phyloP scores from a whole-genome alignment of 306 rosid species.

The Prosopis cineraria region DNA sequence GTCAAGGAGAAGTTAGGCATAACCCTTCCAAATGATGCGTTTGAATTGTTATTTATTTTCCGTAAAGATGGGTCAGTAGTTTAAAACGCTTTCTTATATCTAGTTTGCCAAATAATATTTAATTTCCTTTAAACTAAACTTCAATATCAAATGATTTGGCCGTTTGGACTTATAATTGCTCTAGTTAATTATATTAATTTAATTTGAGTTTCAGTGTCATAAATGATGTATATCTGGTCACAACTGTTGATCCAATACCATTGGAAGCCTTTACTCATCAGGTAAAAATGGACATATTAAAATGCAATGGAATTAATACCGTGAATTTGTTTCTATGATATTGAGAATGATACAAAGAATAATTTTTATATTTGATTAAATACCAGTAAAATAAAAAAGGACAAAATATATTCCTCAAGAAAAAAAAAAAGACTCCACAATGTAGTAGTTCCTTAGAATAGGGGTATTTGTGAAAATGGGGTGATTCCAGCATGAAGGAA shows the following conservation, averaged over 20 bases:
- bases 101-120: background rate
- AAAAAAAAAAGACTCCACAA: too few relatives aligned
- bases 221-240: conserved; percentile 82
- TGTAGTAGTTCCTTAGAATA: too few relatives aligned
- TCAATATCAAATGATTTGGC: background rate
- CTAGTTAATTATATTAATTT: conserved; percentile 17
- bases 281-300: too few relatives aligned
- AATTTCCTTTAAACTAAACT: background rate
- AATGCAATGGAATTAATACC: too few relatives aligned
- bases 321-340: too few relatives aligned
- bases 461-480: too few relatives aligned
- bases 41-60: conserved; percentile 71
- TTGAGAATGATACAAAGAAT: background rate
- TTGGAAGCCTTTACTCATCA: conserved; percentile 86
- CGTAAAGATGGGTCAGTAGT: conserved; percentile 74
- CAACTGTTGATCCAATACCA: conserved; percentile 84
- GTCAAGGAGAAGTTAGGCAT: conserved; percentile 86
- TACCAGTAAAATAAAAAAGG: too few relatives aligned
- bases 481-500: too few relatives aligned
- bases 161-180: too few relatives aligned
- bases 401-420: too few relatives aligned
- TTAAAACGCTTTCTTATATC: background rate
- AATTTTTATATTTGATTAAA: background rate
- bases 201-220: conserved; percentile 60
- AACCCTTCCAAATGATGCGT: conserved; percentile 81